Conservation (phyloP, 2,329 filamentous ascomycete genomes). For the Penicillium sp. region DNA sequence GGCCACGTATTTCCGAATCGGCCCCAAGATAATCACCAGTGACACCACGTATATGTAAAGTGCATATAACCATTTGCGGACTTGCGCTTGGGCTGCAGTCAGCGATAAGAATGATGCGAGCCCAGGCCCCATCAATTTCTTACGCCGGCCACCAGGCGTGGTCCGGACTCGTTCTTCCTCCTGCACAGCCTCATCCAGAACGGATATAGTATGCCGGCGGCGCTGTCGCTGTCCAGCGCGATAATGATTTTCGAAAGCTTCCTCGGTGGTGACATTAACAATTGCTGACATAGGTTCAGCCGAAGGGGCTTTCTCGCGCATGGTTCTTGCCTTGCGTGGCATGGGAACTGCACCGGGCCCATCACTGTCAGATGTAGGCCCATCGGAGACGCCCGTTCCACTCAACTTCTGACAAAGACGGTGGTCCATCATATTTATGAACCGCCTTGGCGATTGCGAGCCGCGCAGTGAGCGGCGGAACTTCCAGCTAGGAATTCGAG, state of each 20-base stretch:
- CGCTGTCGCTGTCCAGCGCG: slow-evolving; percentile 18
- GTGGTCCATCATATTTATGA: slow-evolving; percentile 45
- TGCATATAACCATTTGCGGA: slow-evolving; percentile 83
- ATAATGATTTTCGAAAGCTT: slow-evolving; percentile 22
- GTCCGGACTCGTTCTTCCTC: slow-evolving; percentile 33
- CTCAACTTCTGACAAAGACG: slow-evolving; percentile 53
- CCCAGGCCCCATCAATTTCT: slow-evolving; percentile 64
- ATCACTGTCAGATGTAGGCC: slow-evolving; percentile 41
- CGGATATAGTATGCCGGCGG: slow-evolving; percentile 57
- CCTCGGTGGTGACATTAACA: slow-evolving; percentile 27
- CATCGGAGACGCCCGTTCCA: slow-evolving; percentile 37
- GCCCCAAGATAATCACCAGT: slow-evolving; percentile 65
- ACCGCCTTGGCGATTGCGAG: slow-evolving; percentile 37
- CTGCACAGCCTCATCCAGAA: slow-evolving; percentile 34
- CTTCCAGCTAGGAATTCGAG: slow-evolving; percentile 87
- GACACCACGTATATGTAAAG: slow-evolving; percentile 73
- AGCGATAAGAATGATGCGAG: slow-evolving; percentile 75
- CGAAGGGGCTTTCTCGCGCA: slow-evolving; percentile 16
- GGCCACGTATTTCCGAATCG: slow-evolving; percentile 70
- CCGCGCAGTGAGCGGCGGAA: slow-evolving; percentile 61
- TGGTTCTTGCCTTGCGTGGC: slow-evolving; percentile 36
- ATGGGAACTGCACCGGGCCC: slow-evolving; percentile 31
- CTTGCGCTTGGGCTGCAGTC: slow-evolving; percentile 72
- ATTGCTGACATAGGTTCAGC: slow-evolving; percentile 20
- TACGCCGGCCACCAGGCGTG: slow-evolving; percentile 66